These are phyloP conservation scores for Penicillium paradoxum DNA, from an alignment of 495 filamentous ascomycete species.

Conservation along the genomic window DNA sequence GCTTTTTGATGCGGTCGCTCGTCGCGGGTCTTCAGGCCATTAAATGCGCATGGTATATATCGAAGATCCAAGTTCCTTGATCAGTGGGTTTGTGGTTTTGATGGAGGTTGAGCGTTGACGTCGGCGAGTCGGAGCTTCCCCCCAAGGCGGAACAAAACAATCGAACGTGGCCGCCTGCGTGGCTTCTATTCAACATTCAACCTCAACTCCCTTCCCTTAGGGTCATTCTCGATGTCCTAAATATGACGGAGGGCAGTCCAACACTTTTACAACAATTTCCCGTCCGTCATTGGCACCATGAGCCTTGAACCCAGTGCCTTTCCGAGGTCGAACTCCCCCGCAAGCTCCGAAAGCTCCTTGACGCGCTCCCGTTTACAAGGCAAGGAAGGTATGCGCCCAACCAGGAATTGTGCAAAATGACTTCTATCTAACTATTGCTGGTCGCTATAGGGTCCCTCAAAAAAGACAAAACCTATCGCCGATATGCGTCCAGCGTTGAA, in stretches of 20 bases:
- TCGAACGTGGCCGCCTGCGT: constrained; percentile 29
- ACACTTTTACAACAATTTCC: constrained; percentile 19
- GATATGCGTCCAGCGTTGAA: constrained; percentile 86
- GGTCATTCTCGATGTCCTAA: constrained; percentile 25
- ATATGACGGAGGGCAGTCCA: constrained; percentile 35
- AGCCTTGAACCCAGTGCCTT: constrained; percentile 63
- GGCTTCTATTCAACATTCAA: constrained; percentile 19
- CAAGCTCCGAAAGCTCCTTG: constrained; percentile 71
- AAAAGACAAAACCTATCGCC: constrained; percentile 87
- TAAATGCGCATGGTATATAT: constrained; percentile 13
- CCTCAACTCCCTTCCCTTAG: constrained; percentile 10
- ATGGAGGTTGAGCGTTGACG: constrained; percentile 14
- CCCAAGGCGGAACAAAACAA: constrained; percentile 28
- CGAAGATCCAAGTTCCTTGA: background rate
- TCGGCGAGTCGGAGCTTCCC: constrained; percentile 18
- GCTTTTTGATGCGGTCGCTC: constrained; percentile 21
- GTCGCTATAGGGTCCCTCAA: constrained; percentile 54
- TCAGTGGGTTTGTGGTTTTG: background rate
- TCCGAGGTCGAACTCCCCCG: constrained; percentile 65
- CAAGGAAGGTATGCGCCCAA: constrained; percentile 43
- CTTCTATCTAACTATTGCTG: constrained; percentile 1
- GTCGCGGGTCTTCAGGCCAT: constrained; percentile 16
- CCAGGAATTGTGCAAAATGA: background rate
- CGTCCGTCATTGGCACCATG: constrained; percentile 49
- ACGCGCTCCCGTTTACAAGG: constrained; percentile 53